Conservation (phyloP, 495 filamentous ascomycete species). For the Penicillium chermesinum region DNA sequence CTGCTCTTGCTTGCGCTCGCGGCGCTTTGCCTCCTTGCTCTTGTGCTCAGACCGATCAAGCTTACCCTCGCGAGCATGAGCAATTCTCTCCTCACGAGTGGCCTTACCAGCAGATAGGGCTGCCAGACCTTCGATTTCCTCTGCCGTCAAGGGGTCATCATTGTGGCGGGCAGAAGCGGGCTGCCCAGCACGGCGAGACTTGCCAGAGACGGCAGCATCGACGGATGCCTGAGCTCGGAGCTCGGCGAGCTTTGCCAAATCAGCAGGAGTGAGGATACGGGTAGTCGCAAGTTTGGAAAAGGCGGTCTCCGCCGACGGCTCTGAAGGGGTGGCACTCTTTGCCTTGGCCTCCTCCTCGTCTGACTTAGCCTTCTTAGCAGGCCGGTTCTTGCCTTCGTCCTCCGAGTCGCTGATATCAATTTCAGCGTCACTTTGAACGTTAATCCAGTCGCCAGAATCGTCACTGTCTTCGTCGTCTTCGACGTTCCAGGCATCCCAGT, state of each 20-base stretch:
- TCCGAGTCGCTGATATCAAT: constrained; percentile 72
- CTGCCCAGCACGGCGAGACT: constrained; percentile 36
- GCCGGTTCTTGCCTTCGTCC: constrained; percentile 56
- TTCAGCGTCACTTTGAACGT: constrained; percentile 78
- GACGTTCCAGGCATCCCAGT: constrained; percentile 81
- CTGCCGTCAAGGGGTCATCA: constrained; percentile 81
- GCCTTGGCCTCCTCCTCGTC: constrained; percentile 17
- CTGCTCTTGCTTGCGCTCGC: constrained; percentile 76
- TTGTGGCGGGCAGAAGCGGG: constrained; percentile 51
- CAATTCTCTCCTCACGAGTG: constrained; percentile 77
- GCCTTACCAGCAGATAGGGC: constrained; percentile 64
- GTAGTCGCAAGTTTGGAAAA: constrained; percentile 75
- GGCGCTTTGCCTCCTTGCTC: constrained; percentile 70
- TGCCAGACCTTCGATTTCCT: constrained; percentile 71
- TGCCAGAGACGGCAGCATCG: constrained; percentile 50
- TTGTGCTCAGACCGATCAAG: constrained; percentile 69
- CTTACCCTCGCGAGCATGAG: constrained; percentile 70
- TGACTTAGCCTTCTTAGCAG: constrained; percentile 55
- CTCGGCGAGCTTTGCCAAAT: constrained; percentile 87
- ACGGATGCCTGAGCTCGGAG: constrained; percentile 69
- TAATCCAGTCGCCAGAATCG: constrained; percentile 85
- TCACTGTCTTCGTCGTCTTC: constrained; percentile 69
- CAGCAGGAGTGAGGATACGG: constrained; percentile 83
- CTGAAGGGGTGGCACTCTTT: constrained; percentile 10
- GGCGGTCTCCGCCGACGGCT: constrained; percentile 27